These are phyloP conservation scores for Boletus rex-veris DNA, from an alignment of 768 basidiomycete genomes.

Conservation along the genomic window DNA sequence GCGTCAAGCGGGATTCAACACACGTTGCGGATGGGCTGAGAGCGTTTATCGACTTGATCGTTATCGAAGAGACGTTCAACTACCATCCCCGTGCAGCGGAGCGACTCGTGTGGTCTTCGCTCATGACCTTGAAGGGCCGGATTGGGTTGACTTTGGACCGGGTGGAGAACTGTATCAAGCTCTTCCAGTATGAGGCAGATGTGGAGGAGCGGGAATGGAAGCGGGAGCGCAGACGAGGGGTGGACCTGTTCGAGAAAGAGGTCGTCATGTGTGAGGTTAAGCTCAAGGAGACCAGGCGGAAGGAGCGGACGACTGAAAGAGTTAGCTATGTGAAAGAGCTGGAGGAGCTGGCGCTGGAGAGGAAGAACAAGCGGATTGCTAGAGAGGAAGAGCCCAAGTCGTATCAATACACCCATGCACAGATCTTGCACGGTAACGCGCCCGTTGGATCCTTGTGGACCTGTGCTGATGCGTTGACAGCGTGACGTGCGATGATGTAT, in stretches of 20 bases:
- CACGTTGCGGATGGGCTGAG: conserved; percentile 92
- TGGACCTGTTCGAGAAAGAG: conserved; percentile 83
- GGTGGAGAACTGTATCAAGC: conserved; percentile 99
- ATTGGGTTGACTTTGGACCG: conserved; percentile 62
- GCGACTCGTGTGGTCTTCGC: conserved; percentile 87
- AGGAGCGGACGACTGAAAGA: conserved; percentile 75
- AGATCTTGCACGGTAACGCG: conserved; percentile 82
- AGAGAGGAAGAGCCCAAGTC: conserved; percentile 54
- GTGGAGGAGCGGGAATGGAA: conserved; percentile 94
- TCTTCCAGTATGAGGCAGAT: conserved; percentile 97
- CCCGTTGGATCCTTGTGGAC: neutral
- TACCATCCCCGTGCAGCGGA: conserved; percentile 90
- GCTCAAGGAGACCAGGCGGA: conserved; percentile 80
- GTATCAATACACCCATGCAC: conserved; percentile 86
- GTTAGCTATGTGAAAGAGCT: conserved; percentile 78
- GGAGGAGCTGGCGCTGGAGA: conserved; percentile 74
- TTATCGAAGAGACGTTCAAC: conserved; percentile 84
- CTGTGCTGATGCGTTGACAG: conserved; percentile 39
- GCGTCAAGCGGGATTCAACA: conserved; percentile 92
- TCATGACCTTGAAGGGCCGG: conserved; percentile 87
- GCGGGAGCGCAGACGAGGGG: conserved; percentile 66
- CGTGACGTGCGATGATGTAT: conserved; percentile 89
- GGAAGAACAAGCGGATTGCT: conserved; percentile 49
- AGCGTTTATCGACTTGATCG: conserved; percentile 85
- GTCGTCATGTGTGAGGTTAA: conserved; percentile 79